Conservation (phyloP, 768 basidiomycete species). For the Pisolithus albus region DNA sequence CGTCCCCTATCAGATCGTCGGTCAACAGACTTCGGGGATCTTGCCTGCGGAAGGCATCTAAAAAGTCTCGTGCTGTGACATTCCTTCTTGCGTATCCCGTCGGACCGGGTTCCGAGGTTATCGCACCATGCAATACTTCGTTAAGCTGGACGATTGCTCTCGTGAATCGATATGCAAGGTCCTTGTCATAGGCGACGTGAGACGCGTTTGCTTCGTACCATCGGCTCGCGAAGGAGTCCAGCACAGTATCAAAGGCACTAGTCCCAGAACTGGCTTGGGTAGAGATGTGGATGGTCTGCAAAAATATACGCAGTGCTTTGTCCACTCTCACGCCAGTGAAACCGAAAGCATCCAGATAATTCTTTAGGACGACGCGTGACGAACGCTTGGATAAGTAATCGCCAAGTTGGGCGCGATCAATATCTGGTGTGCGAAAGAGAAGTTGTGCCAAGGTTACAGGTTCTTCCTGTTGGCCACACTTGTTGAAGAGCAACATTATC, state of each 20-base stretch:
- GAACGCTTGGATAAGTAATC: constrained; percentile 73
- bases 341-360: constrained; percentile 84
- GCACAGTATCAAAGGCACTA: constrained; percentile 46
- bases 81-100: constrained; percentile 49
- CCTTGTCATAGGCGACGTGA: constrained; percentile 74
- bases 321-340: constrained; percentile 81
- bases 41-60: constrained; percentile 72
- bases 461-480: constrained; percentile 56
- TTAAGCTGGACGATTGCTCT: constrained; percentile 84
- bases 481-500: constrained; percentile 60
- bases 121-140: constrained; percentile 74
- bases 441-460: constrained; percentile 67
- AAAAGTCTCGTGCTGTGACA: constrained; percentile 71
- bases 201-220: constrained; percentile 89
- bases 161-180: constrained; percentile 69
- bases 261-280: constrained; percentile 29
- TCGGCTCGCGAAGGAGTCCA: constrained; percentile 78
- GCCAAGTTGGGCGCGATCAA: constrained; percentile 79
- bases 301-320: constrained; percentile 82
- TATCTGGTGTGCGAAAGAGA: constrained; percentile 74
- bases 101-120: constrained; percentile 53
- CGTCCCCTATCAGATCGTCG: constrained; percentile 67
- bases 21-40: constrained; percentile 67
- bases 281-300: constrained; percentile 73
- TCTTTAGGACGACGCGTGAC: constrained; percentile 69